These are phyloP conservation scores for Lasiosphaeria miniovina DNA, from an alignment of 495 filamentous ascomycete genomes.

Conservation along the genomic window DNA sequence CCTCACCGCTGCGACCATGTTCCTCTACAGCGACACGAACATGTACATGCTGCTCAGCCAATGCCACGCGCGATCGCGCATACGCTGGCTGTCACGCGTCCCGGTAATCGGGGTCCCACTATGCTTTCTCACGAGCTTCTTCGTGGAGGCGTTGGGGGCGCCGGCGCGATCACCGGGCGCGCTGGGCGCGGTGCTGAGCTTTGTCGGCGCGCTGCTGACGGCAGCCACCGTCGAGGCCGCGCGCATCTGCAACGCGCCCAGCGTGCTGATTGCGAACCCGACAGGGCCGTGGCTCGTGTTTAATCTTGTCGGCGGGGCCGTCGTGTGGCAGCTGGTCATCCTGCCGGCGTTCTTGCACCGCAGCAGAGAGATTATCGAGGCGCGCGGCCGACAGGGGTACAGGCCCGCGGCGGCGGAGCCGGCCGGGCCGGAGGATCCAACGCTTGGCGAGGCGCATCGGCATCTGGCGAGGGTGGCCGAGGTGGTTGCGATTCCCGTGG, in stretches of 20 bases:
- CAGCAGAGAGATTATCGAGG: conserved; percentile 25
- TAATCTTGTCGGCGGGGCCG: conserved; percentile 37
- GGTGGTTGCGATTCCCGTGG: conserved; percentile 37
- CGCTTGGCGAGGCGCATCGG: conserved; percentile 30
- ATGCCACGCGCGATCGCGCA: conserved; percentile 38
- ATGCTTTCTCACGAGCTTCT: conserved; percentile 41
- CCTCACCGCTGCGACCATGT: conserved; percentile 27
- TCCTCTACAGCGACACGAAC: conserved; percentile 35
- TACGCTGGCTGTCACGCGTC: conserved; percentile 31
- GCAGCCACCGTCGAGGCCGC: conserved; percentile 38
- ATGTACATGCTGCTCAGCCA: conserved; percentile 40
- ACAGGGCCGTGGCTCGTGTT: conserved; percentile 39
- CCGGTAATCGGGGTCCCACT: conserved; percentile 35
- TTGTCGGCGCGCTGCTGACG: conserved; percentile 35
- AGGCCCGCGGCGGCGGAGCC: conserved; percentile 1
- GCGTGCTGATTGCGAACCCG: conserved; percentile 33
- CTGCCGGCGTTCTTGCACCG: conserved; percentile 40
- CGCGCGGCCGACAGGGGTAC: conserved; percentile 8
- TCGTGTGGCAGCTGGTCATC: conserved; percentile 43
- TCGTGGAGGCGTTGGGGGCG: conserved; percentile 27
- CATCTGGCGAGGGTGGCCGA: conserved; percentile 34
- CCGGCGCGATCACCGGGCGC: conserved; percentile 24
- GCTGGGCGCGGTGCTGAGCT: conserved; percentile 30
- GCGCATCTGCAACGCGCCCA: conserved; percentile 34
- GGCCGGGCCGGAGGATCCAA: conserved; percentile 21